phyloP scores from a whole-genome alignment of 1,284 basidiomycete species.

The Porphyrellus sp. region DNA sequence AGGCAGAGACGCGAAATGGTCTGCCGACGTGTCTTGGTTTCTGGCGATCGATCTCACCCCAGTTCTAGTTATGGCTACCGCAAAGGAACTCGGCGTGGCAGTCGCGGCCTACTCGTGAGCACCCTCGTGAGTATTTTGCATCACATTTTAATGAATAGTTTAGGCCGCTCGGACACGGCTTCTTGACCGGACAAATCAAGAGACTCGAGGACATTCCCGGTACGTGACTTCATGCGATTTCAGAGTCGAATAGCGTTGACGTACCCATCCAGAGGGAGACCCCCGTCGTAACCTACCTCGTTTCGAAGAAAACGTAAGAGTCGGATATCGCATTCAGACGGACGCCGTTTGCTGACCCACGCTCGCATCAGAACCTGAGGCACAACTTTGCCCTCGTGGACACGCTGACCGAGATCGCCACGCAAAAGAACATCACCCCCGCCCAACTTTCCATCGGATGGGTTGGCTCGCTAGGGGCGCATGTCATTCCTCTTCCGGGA shows the following conservation, averaged over 20 bases:
- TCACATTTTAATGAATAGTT: background rate
- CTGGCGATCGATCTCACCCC: background rate
- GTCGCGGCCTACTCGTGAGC: slow-evolving; percentile 53
- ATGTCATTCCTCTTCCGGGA: slow-evolving; percentile 32
- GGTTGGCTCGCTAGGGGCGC: slow-evolving; percentile 36
- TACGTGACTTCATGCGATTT: background rate
- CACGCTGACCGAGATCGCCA: slow-evolving; percentile 43
- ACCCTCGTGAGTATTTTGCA: background rate
- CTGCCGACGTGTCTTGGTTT: background rate
- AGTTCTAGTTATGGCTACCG: slow-evolving; percentile 35
- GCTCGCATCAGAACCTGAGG: background rate
- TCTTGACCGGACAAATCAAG: slow-evolving; percentile 53
- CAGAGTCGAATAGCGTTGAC: background rate
- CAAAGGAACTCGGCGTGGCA: slow-evolving; percentile 46
- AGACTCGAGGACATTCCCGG: slow-evolving; percentile 45
- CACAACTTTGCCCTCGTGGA: slow-evolving; percentile 56
- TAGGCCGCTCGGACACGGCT: slow-evolving; percentile 56
- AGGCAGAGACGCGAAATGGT: slow-evolving; percentile 42
- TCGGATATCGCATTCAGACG: background rate
- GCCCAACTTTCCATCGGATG: slow-evolving; percentile 61
- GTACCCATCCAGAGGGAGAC: slow-evolving; percentile 25
- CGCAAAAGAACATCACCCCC: slow-evolving; percentile 45
- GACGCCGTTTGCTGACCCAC: background rate
- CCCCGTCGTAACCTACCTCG: slow-evolving; percentile 24
- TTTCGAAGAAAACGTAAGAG: slow-evolving; percentile 37